Conservation (phyloP, 2,329 filamentous ascomycete species). For the Hypomyces rosellus region DNA sequence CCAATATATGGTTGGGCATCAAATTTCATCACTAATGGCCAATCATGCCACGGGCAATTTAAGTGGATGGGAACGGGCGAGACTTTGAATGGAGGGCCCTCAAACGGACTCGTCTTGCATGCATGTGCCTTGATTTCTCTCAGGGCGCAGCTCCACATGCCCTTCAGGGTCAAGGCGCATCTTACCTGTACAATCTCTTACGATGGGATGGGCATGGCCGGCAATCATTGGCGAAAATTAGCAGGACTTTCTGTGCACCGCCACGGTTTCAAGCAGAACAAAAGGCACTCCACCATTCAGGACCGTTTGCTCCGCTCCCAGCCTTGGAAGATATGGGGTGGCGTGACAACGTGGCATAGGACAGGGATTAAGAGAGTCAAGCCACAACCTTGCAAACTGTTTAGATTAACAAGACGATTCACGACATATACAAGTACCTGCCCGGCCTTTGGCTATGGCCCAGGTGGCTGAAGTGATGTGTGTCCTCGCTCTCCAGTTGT, state of each 20-base stretch:
- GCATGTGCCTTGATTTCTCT: no score
- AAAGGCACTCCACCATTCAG: not conserved
- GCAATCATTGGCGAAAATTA: not conserved
- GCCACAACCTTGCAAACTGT: not conserved
- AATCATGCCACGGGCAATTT: not conserved
- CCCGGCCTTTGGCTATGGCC: no score
- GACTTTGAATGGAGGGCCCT: no score
- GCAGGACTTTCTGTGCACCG: constrained; percentile 11
- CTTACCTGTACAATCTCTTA: not conserved
- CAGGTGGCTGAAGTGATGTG: not conserved
- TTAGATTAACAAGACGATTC: not conserved
- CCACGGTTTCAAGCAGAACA: constrained; percentile 11
- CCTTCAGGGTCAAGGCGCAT: no score
- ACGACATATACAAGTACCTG: not conserved
- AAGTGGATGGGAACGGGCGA: not conserved
- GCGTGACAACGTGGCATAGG: constrained; percentile 1
- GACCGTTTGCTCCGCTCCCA: constrained; percentile 2
- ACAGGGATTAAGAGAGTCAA: not conserved
- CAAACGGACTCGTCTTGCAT: no score
- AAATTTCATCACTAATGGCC: not conserved
- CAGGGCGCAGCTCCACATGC: no score
- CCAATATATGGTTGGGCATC: not conserved
- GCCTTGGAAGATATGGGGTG: not conserved
- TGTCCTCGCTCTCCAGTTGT: not conserved
- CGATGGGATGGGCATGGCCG: no score